A percentile compares a stretch with the other conserved stretches of the same genome.
Conservation (phyloP, 1,139 yeast genomes). For the Lodderomyces parapsilosis region DNA sequence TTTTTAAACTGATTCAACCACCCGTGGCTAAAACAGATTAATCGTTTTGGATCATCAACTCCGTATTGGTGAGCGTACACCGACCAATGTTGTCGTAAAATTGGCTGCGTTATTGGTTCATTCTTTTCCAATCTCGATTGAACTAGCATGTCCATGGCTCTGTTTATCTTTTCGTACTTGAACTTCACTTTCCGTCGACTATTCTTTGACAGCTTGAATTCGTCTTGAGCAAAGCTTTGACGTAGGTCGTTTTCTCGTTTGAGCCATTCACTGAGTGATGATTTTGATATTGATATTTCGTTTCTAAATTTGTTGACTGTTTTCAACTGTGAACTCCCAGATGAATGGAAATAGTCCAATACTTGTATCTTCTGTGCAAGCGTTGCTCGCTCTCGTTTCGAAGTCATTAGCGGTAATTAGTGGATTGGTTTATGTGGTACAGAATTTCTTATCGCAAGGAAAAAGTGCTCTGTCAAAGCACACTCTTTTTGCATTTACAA, state of each 20-base stretch:
- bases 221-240: conserved; percentile 37
- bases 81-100: conserved; percentile 56
- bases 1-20: conserved; percentile 62
- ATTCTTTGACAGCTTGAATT: conserved; percentile 35
- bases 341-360: conserved; percentile 48
- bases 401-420: no score
- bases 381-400: conserved; percentile 52
- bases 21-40: conserved; percentile 56
- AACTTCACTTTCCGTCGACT: conserved; percentile 49
- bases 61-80: conserved; percentile 55
- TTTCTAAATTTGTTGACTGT: conserved; percentile 53
- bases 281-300: conserved; percentile 52
- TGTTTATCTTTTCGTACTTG: conserved; percentile 57
- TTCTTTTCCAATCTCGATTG: conserved; percentile 41
- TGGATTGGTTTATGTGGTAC: background rate
- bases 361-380: conserved; percentile 58
- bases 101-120: conserved; percentile 53
- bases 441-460: background rate
- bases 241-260: conserved; percentile 52
- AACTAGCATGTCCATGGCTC: conserved; percentile 56
- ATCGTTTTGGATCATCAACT: conserved; percentile 58
- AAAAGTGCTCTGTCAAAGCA: no score
- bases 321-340: conserved; percentile 55
- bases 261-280: conserved; percentile 60
- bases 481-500: no score